Base-by-base conservation (phyloP, 2,329 filamentous ascomycete genomes). In the Trichophyton verrucosum region DNA sequence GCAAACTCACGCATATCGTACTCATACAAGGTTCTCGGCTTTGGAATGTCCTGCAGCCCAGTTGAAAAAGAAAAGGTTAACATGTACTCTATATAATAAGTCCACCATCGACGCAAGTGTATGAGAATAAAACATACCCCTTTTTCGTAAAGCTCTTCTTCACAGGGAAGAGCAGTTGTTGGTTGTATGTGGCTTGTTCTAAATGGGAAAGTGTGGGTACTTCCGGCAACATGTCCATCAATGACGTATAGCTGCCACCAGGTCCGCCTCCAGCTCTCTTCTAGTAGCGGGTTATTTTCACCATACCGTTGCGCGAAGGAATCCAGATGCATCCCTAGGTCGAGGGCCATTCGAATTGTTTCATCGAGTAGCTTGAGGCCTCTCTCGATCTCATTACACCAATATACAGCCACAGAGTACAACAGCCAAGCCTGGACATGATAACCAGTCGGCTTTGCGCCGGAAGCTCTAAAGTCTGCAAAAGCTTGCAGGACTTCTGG, bases 181-280 rank as follows among this genome's bases (percentile, higher is more conserved):
- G 61, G 59, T 11, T 67, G 62, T 20, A 73, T 56, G 2, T 57
- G 46, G 17, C 61, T 62, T 7, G 68, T 62, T 36, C 63, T 33
- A 11, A 67, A 59, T 9, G 57, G 58, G 30, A 70, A 67, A 2
- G 68, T 68, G 6, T 66, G 67, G n/a, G 67, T 60, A 33, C 65
- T 85, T 3, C 87, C 88, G 1, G 89, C 86, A 64, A 91, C 82
- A 79, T 91, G 86, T 58, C 86, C 87, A 68, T 94, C 89, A 8
- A 88, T 81, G 13, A 87, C 81, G 69, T 86, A 91, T 24, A 73
- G 42, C 64, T 66, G 66, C 71, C 72, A 73, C 71, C 71, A 74
- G 6, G 72, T 73, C 15, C 72, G 65, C 56, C 72, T 68, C 72
- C 87, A 90, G 70, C 65, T 66, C 64, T 73, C 72, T 44, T 62